Conservation (phyloP, 2,329 filamentous ascomycete genomes). For the Ophiostoma quercus region DNA sequence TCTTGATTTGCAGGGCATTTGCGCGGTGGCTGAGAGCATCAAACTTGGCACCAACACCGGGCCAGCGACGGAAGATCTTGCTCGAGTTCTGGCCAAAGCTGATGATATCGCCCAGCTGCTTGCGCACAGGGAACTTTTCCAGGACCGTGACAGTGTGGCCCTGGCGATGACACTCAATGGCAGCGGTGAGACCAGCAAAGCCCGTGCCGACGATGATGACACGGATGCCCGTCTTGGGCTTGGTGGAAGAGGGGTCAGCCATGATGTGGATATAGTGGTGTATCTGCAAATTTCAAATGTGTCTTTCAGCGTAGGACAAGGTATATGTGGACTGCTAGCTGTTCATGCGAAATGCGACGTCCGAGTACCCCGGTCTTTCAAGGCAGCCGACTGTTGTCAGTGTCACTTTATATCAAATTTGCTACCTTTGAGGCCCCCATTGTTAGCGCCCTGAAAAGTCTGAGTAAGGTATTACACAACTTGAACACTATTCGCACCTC, state of each 20-base stretch:
- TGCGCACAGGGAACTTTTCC: constrained; percentile 51
- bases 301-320: background rate
- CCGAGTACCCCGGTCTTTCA: background rate
- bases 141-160: constrained; percentile 50
- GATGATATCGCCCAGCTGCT: constrained; percentile 57
- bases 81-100: constrained; percentile 57
- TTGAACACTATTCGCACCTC: background rate
- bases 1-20: constrained; percentile 30
- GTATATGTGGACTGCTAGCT: background rate
- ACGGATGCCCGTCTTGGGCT: constrained; percentile 38
- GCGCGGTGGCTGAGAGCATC: constrained; percentile 46
- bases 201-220: constrained; percentile 52
- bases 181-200: constrained; percentile 56
- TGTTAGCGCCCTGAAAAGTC: background rate
- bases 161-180: constrained; percentile 56
- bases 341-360: background rate
- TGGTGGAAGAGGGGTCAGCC: background rate
- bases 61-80: constrained; percentile 47
- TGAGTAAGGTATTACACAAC: constrained; percentile 7
- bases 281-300: background rate
- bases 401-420: constrained; percentile 3
- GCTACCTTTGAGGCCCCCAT: background rate
- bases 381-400: background rate
- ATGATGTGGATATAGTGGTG: constrained; percentile 3
- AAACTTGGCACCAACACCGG: constrained; percentile 45